Conservation (phyloP, 148 eudicot species). For the Rhododendron kiyosumense region DNA sequence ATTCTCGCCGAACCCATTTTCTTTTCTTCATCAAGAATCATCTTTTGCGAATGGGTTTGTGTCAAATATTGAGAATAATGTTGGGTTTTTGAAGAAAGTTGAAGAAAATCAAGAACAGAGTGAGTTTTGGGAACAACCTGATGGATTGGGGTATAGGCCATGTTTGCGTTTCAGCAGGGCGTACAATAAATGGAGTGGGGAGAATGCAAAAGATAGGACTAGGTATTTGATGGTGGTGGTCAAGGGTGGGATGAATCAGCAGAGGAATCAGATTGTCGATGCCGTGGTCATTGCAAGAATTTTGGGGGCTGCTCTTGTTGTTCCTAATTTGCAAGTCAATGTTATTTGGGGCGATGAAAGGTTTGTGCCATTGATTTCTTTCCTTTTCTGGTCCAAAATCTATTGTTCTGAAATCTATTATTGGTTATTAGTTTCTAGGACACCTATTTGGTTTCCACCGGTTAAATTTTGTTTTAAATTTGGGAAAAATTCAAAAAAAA, state of each 20-base stretch:
- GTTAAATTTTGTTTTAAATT: neutral
- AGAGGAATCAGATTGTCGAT: constrained; percentile 97
- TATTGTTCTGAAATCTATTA: neutral
- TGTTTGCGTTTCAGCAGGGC: constrained; percentile 60
- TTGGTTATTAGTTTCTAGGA: neutral
- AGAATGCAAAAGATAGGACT: constrained; percentile 37
- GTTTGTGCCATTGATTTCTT: constrained; percentile 22
- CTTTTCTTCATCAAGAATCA: constrained; percentile 18
- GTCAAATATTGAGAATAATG: neutral
- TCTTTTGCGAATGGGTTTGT: constrained; percentile 15
- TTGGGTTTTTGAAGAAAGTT: neutral
- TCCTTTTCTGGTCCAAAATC: neutral
- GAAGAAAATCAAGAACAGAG: constrained; percentile 16
- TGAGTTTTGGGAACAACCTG: constrained; percentile 77
- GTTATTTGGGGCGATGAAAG: constrained; percentile 97
- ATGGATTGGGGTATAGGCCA: constrained; percentile 68
- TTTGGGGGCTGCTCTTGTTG: constrained; percentile 90
- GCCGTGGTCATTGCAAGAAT: constrained; percentile 94
- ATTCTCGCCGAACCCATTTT: constrained; percentile 42
- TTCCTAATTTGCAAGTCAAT: constrained; percentile 85
- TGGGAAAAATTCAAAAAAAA: too few relatives aligned
- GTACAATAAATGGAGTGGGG: constrained; percentile 31
- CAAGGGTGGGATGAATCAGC: constrained; percentile 91
- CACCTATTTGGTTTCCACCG: neutral
- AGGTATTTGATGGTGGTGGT: constrained; percentile 85